Percentiles rank a stretch among this genome's conserved stretches.
Conservation (phyloP, 169 alveolate genomes). For the Plasmodium blacklocki region DNA sequence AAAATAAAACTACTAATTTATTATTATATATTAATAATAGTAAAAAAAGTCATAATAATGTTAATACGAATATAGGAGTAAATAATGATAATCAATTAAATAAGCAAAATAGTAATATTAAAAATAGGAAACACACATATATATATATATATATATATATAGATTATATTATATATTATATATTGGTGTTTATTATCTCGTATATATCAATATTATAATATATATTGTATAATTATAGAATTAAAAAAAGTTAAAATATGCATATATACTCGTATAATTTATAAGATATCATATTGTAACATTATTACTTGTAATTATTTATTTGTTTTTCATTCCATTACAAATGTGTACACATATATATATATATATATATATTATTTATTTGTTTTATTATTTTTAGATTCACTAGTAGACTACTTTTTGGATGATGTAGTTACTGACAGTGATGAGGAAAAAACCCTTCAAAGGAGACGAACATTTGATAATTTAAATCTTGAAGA, state of each 20-base stretch:
- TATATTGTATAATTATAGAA: no score
- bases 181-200: no score
- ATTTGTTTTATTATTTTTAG: constrained; percentile 9
- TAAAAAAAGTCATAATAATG: not conserved
- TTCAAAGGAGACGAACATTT: constrained; percentile 42
- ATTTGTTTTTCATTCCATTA: not conserved
- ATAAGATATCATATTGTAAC: no score
- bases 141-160: no score
- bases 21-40: constrained; percentile 30
- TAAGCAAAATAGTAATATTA: constrained; percentile 23
- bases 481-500: constrained; percentile 53
- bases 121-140: not conserved
- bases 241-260: no score
- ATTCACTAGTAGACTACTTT: constrained; percentile 60
- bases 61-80: constrained; percentile 21
- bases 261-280: no score
- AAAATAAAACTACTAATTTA: constrained; percentile 16
- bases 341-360: not conserved
- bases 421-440: constrained; percentile 56
- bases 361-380: not conserved
- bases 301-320: not conserved
- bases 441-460: constrained; percentile 42
- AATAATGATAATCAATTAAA: constrained; percentile 8
- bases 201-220: no score
- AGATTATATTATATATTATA: no score